Percentiles rank a stretch among this genome's conserved stretches.
Conservation (phyloP, 805 yeast genomes). For the Kodamaea sagamina region DNA sequence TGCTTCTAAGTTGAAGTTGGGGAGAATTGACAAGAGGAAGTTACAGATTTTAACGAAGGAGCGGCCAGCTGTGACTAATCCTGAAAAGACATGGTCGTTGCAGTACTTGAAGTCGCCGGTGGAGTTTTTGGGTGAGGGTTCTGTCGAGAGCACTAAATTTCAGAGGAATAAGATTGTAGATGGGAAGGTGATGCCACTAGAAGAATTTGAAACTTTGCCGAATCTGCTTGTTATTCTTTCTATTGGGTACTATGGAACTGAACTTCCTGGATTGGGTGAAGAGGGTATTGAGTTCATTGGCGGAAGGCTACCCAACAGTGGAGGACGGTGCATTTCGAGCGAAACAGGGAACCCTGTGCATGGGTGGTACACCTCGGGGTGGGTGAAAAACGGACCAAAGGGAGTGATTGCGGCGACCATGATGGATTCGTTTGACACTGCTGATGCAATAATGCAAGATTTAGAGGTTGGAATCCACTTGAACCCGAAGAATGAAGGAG, state of each 20-base stretch:
- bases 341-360: conserved; percentile 19
- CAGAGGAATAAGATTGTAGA: conserved; percentile 46
- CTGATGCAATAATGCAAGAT: conserved; percentile 64
- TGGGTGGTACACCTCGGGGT: conserved; percentile 81
- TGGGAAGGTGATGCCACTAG: conserved; percentile 43
- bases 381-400: conserved; percentile 84
- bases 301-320: conserved; percentile 34
- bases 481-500: conserved; percentile 13
- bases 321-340: conserved; percentile 33
- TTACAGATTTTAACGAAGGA: conserved; percentile 49
- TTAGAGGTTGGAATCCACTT: conserved; percentile 33
- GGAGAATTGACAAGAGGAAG: conserved; percentile 63
- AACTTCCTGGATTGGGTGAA: conserved; percentile 59
- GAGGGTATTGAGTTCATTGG: conserved; percentile 30
- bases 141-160: conserved; percentile 48
- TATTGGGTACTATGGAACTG: conserved; percentile 77
- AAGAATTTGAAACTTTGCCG: conserved; percentile 31
- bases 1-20: conserved; percentile 37
- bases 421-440: conserved; percentile 78
- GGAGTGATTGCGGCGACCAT: conserved; percentile 93
- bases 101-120: conserved; percentile 70
- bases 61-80: background rate
- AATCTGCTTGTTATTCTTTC: conserved; percentile 75
- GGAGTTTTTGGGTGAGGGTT: conserved; percentile 44
- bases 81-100: conserved; percentile 56